Evolutionary conservation across 2,329 filamentous ascomycete genomes (phyloP), one percentile per base, ranked within the genome.

Genomic region (Phyllosticta citribraziliensis): DNA sequence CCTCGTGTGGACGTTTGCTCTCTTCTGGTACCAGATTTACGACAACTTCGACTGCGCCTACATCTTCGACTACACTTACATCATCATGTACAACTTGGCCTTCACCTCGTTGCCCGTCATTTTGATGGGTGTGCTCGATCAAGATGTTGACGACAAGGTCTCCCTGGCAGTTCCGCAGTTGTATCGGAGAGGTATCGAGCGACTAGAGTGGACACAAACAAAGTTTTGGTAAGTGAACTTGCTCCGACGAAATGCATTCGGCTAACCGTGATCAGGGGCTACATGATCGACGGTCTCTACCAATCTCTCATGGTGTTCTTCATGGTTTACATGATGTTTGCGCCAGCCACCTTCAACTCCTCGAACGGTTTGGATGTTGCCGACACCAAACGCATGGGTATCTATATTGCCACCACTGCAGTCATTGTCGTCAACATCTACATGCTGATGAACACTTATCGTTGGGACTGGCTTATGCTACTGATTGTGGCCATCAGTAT

Each of bases 11-110:
- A 94, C 91, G 0, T 93, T 97, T 71, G 84, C 88, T 52, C 88
- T 99, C 62, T 97, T 97, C 82, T 97, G 93, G 93, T 99, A 89
- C 75, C 91, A 95, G 72, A 90, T 96, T 60, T 99, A 88, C 76
- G 91, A 89, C 79, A 88, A 96, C 76, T 97, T 95, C 73, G 94
- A 99, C 77, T 91, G 93, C 74, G 93, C 93, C 54, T 97, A 97
- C 72, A 85, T 97, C 58, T 97, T 95, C 78, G 94, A 99, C 74
- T 97, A 96, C 79, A 95, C 91, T 50, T 99, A 97, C 76, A 96
- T 99, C 69, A 82, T 97, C 65, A 83, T 97, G 72, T 96, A 96
- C 82, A 97, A 97, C 77, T 79, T 99, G 73, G 89, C 92, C 62
- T 99, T 99, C 75, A 99, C 94, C 5, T 99, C 94, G 17, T 76